Percentiles rank a stretch among this genome's conserved stretches.
These are phyloP conservation scores for Phallus indusiatus DNA, from an alignment of 768 basidiomycete genomes.

Conservation along the genomic window DNA sequence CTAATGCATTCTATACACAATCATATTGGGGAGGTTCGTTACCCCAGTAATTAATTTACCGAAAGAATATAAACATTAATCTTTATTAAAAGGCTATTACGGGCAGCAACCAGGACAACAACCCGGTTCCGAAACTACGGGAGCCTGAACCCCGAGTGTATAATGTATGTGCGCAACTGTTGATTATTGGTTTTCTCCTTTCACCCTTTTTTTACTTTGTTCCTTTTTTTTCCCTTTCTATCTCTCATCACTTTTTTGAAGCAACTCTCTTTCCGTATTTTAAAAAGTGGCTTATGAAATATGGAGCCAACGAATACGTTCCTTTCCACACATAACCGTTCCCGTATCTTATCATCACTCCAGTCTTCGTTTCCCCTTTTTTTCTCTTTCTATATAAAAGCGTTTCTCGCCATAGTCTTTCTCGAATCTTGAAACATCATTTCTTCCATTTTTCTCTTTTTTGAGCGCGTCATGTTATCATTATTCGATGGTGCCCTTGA, in stretches of 20 bases:
- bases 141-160: neutral
- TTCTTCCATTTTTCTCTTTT: neutral
- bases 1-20: conserved; percentile 12
- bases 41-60: too few relatives aligned
- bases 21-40: conserved; percentile 16
- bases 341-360: conserved; percentile 6
- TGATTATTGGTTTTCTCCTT: conserved; percentile 12
- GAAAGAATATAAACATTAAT: neutral
- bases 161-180: neutral
- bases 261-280: conserved; percentile 2
- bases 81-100: conserved; percentile 59
- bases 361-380: neutral
- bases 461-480: neutral
- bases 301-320: neutral
- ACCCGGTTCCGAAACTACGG: conserved; percentile 14
- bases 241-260: conserved; percentile 19
- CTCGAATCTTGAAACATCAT: neutral
- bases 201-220: conserved; percentile 17
- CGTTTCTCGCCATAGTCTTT: neutral
- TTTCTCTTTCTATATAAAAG: too few relatives aligned
- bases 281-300: neutral
- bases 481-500: neutral
- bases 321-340: neutral
- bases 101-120: conserved; percentile 60
- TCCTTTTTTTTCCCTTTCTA: conserved; percentile 15